Percentiles rank a stretch among this genome's conserved stretches.
phyloP scores from a whole-genome alignment of 495 filamentous ascomycete genomes.

The Immersiella caudata region DNA sequence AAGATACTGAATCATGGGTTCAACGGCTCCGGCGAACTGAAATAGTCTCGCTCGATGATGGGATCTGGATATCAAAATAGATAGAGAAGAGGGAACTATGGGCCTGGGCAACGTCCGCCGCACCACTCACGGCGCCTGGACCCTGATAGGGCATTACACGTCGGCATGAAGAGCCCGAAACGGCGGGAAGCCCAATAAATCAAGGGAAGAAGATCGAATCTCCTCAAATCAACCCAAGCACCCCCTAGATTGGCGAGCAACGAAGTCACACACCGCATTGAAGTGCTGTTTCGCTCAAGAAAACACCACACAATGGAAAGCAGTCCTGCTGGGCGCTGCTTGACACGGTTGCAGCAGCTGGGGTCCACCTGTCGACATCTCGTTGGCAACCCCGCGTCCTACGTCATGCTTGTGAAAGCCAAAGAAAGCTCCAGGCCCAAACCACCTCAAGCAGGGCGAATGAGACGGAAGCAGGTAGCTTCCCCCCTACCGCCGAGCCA shows the following conservation, averaged over 20 bases:
- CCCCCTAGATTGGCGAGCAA: no score
- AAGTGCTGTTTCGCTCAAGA: no score
- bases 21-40: no score
- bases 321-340: background rate
- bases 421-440: conserved; percentile 5
- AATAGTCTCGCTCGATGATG: no score
- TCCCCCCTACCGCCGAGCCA: background rate
- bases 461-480: conserved; percentile 5
- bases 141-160: background rate
- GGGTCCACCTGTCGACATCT: background rate
- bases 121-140: background rate
- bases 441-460: conserved; percentile 12
- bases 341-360: background rate
- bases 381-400: conserved; percentile 19
- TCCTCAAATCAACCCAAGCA: no score
- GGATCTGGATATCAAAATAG: no score
- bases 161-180: background rate
- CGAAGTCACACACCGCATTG: no score
- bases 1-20: no score
- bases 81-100: no score
- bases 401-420: conserved; percentile 24
- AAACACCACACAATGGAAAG: background rate
- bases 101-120: no score
- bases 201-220: no score
- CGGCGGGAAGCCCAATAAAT: no score